Base-by-base conservation (phyloP, 345 rosid species). In the Salix viminalis region DNA sequence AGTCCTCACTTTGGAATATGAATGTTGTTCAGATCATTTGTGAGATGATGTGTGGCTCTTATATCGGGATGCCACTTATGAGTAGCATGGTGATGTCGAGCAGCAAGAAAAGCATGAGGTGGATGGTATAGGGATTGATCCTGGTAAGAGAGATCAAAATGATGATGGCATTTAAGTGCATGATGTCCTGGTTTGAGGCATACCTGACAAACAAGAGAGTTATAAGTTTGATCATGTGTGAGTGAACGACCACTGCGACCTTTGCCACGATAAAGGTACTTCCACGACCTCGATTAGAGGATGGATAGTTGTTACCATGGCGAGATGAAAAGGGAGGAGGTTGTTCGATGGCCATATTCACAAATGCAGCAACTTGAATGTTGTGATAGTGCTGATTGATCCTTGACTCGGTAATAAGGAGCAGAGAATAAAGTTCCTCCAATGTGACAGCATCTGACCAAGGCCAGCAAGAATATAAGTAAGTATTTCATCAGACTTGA, bases 241-340 rank as follows among this genome's bases (percentile, higher is more conserved):
- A n/a, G n/a, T n/a, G n/a, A n/a, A n/a, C n/a, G n/a, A n/a, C n/a
- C n/a, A n/a, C n/a, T n/a, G n/a, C n/a, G n/a, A n/a, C n/a, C n/a
- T n/a, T n/a, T n/a, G n/a, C n/a, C n/a, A n/a, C n/a, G n/a, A n/a
- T n/a, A n/a, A n/a, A n/a, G n/a, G n/a, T n/a, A n/a, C n/a, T n/a
- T n/a, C n/a, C n/a, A n/a, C n/a, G n/a, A n/a, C n/a, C n/a, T n/a
- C n/a, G n/a, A n/a, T n/a, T n/a, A n/a, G n/a, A n/a, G n/a, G n/a
- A n/a, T n/a, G n/a, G n/a, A n/a, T n/a, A n/a, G n/a, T n/a, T n/a
- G n/a, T n/a, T n/a, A n/a, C n/a, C n/a, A 48, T 0, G 7, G 19
- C 21, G 0, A 46, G 50, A 44, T 46, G 1, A 6, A 4, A 48
- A 48, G 0, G 0, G 7, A 4, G 1, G 54, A 0, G 54, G 0